Evolutionary conservation across 2,329 filamentous ascomycete genomes (phyloP), one percentile per base, ranked within the genome.

Genomic region (Chaetomium globosum): DNA sequence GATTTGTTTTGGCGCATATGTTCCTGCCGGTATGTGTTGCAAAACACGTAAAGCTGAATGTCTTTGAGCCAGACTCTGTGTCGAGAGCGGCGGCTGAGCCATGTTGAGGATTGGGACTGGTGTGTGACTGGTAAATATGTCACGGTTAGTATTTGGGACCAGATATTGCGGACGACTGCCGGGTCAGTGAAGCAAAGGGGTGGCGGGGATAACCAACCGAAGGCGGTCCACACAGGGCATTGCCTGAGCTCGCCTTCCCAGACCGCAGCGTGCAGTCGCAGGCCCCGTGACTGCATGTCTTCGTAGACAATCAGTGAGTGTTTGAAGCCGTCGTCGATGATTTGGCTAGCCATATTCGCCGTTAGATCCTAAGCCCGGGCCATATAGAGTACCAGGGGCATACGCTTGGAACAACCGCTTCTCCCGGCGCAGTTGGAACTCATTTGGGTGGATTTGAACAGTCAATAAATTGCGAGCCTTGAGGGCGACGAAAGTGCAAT

Each of bases 171-270:
- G 4, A 43, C 23, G 46, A 19, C 30, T 2, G 7, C 4, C 31
- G 5, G 26, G n/a, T 12, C n/a, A 23, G 28, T 8, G 9, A 3
- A 31, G 26, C n/a, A 48, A 49, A 6, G 30, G 51, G 9, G 52
- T n/a, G 19, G 9, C 23, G 12, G 1, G 43, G 1, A 2, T 23
- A 55, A 70, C 81, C 30, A 76, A 87, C 85, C 76, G 70, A 89
- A 89, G 2, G 86, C 85, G 2, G 86, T 88, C 86, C 86, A 89
- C 9, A 89, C 80, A 1, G 86, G 86, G 69, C 84, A 86, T 59
- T 78, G 77, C 33, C 77, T 78, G 58, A 87, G 72, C 59, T 82
- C 80, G 2, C 84, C 85, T n/a, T 83, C 80, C 78, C 80, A 82
- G 0, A 85, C 80, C 1, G 83, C 79, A 13, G 84, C 83, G 56